A percentile compares a stretch with the other conserved stretches of the same genome.
These are phyloP conservation scores for Lentinus polychrous DNA, from an alignment of 1,284 basidiomycete genomes.

Conservation along the genomic window DNA sequence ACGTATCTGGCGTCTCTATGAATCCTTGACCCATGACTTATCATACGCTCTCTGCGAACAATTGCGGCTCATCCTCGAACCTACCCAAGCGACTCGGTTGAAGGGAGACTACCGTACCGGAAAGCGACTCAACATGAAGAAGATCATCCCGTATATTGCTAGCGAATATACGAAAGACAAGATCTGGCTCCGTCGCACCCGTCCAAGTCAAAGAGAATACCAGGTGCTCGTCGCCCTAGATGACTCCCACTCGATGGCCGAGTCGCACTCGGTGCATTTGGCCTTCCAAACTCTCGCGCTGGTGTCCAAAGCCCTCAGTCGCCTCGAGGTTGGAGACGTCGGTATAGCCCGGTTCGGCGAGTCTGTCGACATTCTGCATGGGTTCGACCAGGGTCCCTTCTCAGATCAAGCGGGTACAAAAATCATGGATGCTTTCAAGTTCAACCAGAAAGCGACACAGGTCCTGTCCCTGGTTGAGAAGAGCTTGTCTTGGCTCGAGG, in stretches of 20 bases:
- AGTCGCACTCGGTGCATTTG: conserved; percentile 87
- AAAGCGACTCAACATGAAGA: conserved; percentile 98
- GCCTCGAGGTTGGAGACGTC: conserved; percentile 93
- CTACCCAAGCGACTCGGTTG: conserved; percentile 89
- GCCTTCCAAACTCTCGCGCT: conserved; percentile 93
- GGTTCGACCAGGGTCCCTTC: conserved; percentile 75
- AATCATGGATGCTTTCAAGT: conserved; percentile 82
- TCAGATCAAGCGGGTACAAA: conserved; percentile 75
- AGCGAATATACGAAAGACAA: conserved; percentile 99
- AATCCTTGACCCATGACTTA: conserved; percentile 84
- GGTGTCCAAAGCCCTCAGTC: conserved; percentile 85
- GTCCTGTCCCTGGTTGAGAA: conserved; percentile 83
- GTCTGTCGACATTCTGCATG: conserved; percentile 82
- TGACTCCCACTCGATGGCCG: conserved; percentile 96
- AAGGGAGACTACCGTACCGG: conserved; percentile 98
- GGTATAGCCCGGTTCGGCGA: conserved; percentile 91
- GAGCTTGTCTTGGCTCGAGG: conserved; percentile 73
- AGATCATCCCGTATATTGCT: conserved; percentile 97
- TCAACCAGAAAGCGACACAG: conserved; percentile 89
- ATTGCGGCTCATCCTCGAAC: conserved; percentile 93
- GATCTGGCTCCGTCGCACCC: conserved; percentile 95
- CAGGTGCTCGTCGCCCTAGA: conserved; percentile 94
- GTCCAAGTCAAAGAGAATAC: conserved; percentile 92
- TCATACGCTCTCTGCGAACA: conserved; percentile 94
- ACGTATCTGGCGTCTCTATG: conserved; percentile 87